Evolutionary conservation across 306 rosid genomes (phyloP).

Genomic region (Casuarina cunninghamiana): DNA sequence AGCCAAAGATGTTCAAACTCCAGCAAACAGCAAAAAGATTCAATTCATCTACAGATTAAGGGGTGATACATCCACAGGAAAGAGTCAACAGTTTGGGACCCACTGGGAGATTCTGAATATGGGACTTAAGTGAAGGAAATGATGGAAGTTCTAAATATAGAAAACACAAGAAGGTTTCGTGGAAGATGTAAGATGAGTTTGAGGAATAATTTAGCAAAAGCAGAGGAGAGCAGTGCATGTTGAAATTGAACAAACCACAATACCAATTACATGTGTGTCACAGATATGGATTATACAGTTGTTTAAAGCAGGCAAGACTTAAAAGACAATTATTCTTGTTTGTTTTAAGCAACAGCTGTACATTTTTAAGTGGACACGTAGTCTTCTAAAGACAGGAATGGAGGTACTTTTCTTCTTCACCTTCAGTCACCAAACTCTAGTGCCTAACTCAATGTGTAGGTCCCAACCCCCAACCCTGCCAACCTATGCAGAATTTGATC

Average conservation of each 20-base stretch:
- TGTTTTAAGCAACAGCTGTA: no score
- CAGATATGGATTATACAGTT: background rate
- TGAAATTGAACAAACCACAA: background rate
- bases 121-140: background rate
- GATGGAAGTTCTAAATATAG: background rate
- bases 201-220: background rate
- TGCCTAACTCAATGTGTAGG: background rate
- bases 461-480: background rate
- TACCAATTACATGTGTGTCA: background rate
- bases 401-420: no score
- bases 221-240: background rate
- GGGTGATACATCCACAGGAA: background rate
- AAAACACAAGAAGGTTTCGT: background rate
- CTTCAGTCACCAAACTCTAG: background rate
- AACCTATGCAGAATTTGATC: background rate
- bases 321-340: no score
- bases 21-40: background rate
- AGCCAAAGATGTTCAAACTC: background rate
- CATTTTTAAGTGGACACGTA: no score
- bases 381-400: no score
- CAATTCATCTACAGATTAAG: background rate
- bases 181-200: background rate
- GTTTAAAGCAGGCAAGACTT: background rate
- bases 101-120: background rate
- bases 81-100: background rate